Evolutionary conservation across 1,139 yeast genomes (phyloP), one percentile per base, ranked within the genome.

Genomic region (Candida sp.): DNA sequence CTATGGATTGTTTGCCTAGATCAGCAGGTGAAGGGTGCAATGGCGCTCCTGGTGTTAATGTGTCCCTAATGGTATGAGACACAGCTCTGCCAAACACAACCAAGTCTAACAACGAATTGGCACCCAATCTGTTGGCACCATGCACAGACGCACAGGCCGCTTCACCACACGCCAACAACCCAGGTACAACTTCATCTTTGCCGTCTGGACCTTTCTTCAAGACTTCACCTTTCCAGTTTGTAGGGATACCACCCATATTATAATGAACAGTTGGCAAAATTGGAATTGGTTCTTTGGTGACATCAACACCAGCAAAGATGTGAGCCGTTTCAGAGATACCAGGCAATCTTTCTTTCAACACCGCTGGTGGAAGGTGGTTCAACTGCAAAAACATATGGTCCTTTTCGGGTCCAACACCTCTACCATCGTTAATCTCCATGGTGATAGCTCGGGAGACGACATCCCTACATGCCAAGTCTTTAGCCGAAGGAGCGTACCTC

Each of bases 231-330:
- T 88, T 89, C 90, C 91, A 94, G 72, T 88, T 90, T 62, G 99
- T 94, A 71, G 98, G 99, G 61, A 94, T 90, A 85, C 99, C 99
- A 74, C 99, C 99, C 99, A 94, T 94, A 77, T 94, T 94, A 83
- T 94, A 94, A 77, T 94, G 99, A 58, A 94, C 99, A 58, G 99
- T 94, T 63, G 99, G 99, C 66, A 94, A 77, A 63, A 94, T 93
- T 63, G 99, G 99, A 70, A 94, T 94, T 66, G 99, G 99, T 78
- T 94, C 98, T 82, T 94, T 94, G 58, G 99, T 94, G 60, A 94
- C 98, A 74, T 94, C 99, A 60, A 94, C 98, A 80, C 99, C 99
- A 49, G 99, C 98, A 67, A 94, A 94, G 73, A 94, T 93, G 60
- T 92, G 90, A 42, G 98, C 98, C 54, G 99, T 93, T 80, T 94